Evolutionary conservation across 345 rosid genomes (phyloP).

Genomic region (Eucalyptus melliodora): DNA sequence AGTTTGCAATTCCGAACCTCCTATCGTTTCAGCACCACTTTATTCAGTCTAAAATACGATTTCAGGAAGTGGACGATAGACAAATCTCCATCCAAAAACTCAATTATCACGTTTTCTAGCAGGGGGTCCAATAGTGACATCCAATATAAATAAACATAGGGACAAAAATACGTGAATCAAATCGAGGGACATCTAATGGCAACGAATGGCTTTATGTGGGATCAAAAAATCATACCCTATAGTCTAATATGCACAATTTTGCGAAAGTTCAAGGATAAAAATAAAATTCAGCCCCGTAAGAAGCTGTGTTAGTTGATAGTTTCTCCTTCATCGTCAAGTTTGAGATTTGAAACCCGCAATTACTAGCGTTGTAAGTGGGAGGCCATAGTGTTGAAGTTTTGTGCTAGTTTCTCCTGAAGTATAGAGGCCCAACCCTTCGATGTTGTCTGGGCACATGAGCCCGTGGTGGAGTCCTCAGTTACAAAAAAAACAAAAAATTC

Average conservation of each 20-base stretch:
- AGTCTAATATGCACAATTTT: neutral
- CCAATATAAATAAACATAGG: neutral
- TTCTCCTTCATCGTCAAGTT: fast-evolving
- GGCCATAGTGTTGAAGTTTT: fast-evolving
- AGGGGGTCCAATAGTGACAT: neutral
- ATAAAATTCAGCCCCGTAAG: neutral
- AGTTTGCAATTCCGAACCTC: neutral
- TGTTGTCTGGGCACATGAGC: no score
- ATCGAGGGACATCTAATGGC: neutral
- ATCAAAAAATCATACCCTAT: neutral
- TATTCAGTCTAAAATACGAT: neutral
- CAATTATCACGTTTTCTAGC: neutral
- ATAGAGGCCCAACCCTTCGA: fast-evolving
- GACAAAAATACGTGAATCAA: neutral
- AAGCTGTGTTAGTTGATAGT: no score
- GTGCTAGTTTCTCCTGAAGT: fast-evolving
- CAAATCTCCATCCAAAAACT: neutral
- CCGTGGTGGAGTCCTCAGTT: no score
- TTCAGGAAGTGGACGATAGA: neutral
- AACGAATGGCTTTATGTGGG: neutral
- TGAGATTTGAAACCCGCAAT: fast-evolving
- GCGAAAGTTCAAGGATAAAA: neutral
- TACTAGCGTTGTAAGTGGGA: no score
- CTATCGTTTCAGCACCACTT: neutral
- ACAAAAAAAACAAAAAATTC: no score